Evolutionary conservation across 129 eudicot genomes (phyloP).

Genomic region (Lonicera japonica): DNA sequence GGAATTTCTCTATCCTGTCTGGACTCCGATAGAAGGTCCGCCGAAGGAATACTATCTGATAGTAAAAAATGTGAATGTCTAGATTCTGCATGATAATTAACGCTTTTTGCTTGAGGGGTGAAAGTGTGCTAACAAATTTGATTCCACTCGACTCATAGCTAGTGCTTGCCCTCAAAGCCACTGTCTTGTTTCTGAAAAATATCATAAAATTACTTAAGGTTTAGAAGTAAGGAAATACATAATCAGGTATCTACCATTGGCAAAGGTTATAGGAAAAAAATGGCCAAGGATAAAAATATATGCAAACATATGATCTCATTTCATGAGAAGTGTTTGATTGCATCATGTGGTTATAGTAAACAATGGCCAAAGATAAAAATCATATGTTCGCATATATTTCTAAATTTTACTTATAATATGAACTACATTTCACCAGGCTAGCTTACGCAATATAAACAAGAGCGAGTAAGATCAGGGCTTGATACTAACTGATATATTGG

Average conservation of each 20-base stretch:
- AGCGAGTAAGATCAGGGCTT: too few species aligned
- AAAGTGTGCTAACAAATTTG: conserved; percentile 71
- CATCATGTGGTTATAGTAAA: too few species aligned
- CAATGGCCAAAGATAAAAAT: too few species aligned
- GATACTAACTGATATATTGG: too few species aligned
- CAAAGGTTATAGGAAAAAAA: too few species aligned
- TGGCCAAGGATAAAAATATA: too few species aligned
- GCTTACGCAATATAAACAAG: too few species aligned
- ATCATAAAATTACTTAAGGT: not conserved
- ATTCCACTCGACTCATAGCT: conserved; percentile 89
- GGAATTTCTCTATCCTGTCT: conserved; percentile 47
- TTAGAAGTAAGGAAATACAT: not conserved
- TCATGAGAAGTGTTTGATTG: too few species aligned
- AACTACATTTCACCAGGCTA: too few species aligned
- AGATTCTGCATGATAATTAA: conserved; percentile 49
- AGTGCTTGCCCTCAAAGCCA: conserved; percentile 64
- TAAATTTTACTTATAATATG: too few species aligned
- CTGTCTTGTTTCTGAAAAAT: conserved; percentile 70
- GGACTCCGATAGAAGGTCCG: conserved; percentile 44
- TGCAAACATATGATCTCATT: too few species aligned
- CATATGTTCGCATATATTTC: too few species aligned
- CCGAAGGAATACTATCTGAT: conserved; percentile 53
- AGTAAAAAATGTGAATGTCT: conserved; percentile 62
- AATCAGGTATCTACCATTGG: not conserved
- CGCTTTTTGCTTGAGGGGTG: conserved; percentile 81